Evolutionary conservation across 108 stramenopile genomes (phyloP), one percentile per base, ranked within the genome.

Genomic region (Fistulifera pelliculosa): DNA sequence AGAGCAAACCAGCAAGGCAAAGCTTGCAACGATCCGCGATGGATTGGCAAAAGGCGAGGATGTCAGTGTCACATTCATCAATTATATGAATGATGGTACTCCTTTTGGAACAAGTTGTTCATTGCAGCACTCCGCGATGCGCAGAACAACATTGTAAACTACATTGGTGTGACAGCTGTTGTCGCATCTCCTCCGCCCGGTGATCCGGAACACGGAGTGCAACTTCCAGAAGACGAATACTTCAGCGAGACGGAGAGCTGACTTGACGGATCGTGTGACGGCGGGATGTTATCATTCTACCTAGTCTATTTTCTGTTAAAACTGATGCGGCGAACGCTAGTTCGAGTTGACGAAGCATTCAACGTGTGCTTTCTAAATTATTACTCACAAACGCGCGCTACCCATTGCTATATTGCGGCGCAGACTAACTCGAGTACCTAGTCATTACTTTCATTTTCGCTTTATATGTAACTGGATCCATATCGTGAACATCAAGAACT

Each of bases 81-180:
- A 99, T 75, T 99, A 98, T 69, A 92, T 81, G 60, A 77, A 89
- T 13, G 94, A 95, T 65, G 95, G 96, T 11, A 89, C 78, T 23
- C 81, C 96, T 99, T 99, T 73, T 99, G 97, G 97, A 97, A 99
- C 79, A 89, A 94, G 60, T 83, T 98, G 45, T 97, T 96, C 62
- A 85, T 97, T 60, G 95, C 97, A 3, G 87, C 97, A 15, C 70
- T 98, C 17, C 83, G 94, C 13, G 97, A 95, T 69, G 85, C 92
- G 0, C 74, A 84, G 21, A 86, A 90, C 27, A 83, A 90, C 40
- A 84, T 97, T 51, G 94, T 98, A 31, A 96, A 98, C 63, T 96
- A 79, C 60, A 89, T 98, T 49, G 96, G 96, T 16, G 96, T 98
- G 16, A 76, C 89, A 70, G 79, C 80, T 26, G 79, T 83, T 61